These are phyloP conservation scores for Taxillus chinensis DNA, from an alignment of 164 flowering plant genomes.

Conservation along the genomic window DNA sequence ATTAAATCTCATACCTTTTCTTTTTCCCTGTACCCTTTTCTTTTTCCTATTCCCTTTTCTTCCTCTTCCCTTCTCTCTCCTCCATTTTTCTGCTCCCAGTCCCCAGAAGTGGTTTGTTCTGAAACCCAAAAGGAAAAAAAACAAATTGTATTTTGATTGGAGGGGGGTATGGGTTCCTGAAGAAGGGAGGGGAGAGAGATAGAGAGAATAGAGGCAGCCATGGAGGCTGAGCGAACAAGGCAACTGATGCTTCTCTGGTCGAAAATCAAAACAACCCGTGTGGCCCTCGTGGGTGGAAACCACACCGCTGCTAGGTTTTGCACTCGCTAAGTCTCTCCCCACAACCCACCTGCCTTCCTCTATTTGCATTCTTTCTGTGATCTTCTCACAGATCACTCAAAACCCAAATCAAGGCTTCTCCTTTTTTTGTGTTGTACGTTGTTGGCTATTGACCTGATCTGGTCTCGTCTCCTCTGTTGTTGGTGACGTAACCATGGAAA, in stretches of 20 bases:
- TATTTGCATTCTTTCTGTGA: neutral
- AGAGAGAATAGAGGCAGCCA: slow-evolving; percentile 5
- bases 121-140: too few species aligned
- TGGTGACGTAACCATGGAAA: neutral
- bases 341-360: neutral
- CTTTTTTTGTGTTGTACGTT: neutral
- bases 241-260: slow-evolving; percentile 53
- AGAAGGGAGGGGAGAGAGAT: neutral
- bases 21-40: too few species aligned
- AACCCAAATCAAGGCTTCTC: neutral
- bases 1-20: too few species aligned
- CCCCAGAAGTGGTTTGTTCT: too few species aligned
- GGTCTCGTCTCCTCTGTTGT: neutral
- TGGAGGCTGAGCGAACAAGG: slow-evolving; percentile 55
- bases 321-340: slow-evolving; percentile 44
- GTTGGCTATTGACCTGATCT: neutral
- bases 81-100: too few species aligned
- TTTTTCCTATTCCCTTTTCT: too few species aligned
- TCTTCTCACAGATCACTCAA: neutral
- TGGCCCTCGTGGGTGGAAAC: slow-evolving; percentile 95
- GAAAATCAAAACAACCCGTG: slow-evolving; percentile 31
- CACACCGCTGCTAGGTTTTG: slow-evolving; percentile 94
- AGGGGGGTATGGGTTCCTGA: neutral
- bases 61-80: too few species aligned
- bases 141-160: too few species aligned